Evolutionary conservation across 2,329 filamentous ascomycete species (phyloP).

Genomic region (Paraconiothyrium brasiliense): DNA sequence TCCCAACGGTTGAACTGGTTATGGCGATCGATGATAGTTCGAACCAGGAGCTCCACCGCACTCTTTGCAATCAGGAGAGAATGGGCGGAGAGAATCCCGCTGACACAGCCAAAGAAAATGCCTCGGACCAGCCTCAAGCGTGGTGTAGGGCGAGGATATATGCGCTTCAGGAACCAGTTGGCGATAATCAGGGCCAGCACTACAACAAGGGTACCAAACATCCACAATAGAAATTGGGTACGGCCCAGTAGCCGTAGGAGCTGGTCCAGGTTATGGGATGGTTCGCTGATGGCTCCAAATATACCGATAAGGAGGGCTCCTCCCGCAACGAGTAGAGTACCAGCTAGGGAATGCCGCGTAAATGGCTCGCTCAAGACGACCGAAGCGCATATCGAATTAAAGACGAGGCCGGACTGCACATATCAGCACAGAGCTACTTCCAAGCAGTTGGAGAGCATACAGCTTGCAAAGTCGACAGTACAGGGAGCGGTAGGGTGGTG

Average conservation of each 20-base stretch:
- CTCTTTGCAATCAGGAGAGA: constrained; percentile 94
- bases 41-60: constrained; percentile 90
- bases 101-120: constrained; percentile 84
- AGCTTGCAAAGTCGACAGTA: constrained; percentile 93
- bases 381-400: constrained; percentile 97
- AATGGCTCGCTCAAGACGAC: constrained; percentile 93
- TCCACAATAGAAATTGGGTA: constrained; percentile 85
- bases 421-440: constrained; percentile 13
- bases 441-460: constrained; percentile 40
- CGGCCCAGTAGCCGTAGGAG: constrained; percentile 78
- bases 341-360: constrained; percentile 89
- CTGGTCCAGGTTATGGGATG: constrained; percentile 86
- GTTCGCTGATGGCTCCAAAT: constrained; percentile 93
- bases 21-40: constrained; percentile 81
- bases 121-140: constrained; percentile 80
- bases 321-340: constrained; percentile 84
- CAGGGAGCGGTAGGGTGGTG: constrained; percentile 90
- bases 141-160: constrained; percentile 59
- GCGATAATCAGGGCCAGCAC: constrained; percentile 72
- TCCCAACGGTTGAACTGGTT: constrained; percentile 98
- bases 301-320: constrained; percentile 93
- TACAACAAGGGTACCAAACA: constrained; percentile 78
- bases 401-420: constrained; percentile 82
- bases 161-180: constrained; percentile 48
- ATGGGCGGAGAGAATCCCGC: constrained; percentile 93